Percentiles rank a stretch among this genome's conserved stretches.
These are phyloP conservation scores for Cryptosporidium sp. DNA, from an alignment of 169 alveolate genomes.

Conservation along the genomic window DNA sequence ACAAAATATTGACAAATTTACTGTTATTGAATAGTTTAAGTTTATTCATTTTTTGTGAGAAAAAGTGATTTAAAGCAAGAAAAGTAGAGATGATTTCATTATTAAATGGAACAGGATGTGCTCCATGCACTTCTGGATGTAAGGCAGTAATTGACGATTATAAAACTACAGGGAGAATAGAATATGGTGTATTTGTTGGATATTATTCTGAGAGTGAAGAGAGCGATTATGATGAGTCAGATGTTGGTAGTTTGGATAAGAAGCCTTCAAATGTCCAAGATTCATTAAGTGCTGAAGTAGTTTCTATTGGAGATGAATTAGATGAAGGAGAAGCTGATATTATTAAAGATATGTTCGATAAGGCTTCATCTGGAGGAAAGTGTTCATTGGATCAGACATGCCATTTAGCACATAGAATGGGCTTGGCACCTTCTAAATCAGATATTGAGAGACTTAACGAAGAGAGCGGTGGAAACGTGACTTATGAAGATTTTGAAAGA, in stretches of 20 bases:
- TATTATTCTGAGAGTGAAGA: slow-evolving; percentile 69
- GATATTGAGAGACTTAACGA: slow-evolving; percentile 31
- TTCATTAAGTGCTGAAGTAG: not conserved
- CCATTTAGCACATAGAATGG: slow-evolving; percentile 70
- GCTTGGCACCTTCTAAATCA: slow-evolving; percentile 58
- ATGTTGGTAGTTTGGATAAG: not conserved
- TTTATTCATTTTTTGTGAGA: not conserved
- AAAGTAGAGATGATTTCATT: slow-evolving; percentile 34
- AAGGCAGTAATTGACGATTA: slow-evolving; percentile 24
- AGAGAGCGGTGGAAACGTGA: slow-evolving; percentile 18
- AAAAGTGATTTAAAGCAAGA: not conserved
- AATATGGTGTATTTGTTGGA: slow-evolving; percentile 72
- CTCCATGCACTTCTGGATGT: slow-evolving; percentile 60
- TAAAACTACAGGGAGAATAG: slow-evolving; percentile 45
- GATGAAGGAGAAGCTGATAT: slow-evolving; percentile 61
- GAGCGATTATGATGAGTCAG: slow-evolving; percentile 25
- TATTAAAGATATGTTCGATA: slow-evolving; percentile 48
- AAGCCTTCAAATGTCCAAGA: not conserved
- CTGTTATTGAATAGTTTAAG: not conserved
- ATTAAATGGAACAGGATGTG: slow-evolving; percentile 46
- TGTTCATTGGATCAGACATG: slow-evolving; percentile 37
- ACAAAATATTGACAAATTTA: not conserved
- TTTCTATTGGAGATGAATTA: slow-evolving; percentile 24
- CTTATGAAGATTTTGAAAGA: slow-evolving; percentile 66
- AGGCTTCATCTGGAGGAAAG: slow-evolving; percentile 43